These are phyloP conservation scores for Fraxinus angustifolia DNA, from an alignment of 305 asterid species.

Conservation along the genomic window DNA sequence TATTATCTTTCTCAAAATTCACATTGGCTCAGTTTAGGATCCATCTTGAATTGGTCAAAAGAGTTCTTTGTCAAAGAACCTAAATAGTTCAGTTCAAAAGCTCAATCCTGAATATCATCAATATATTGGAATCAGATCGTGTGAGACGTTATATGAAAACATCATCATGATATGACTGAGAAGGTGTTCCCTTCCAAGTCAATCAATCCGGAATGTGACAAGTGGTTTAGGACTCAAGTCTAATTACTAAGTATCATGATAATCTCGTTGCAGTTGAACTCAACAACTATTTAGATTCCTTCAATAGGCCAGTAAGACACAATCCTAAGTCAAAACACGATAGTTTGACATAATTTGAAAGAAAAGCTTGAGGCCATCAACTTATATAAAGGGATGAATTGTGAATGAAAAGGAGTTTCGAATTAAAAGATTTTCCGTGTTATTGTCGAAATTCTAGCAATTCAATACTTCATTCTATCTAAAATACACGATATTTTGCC, in stretches of 20 bases:
- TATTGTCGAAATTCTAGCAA: too few species aligned
- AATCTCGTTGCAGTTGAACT: not conserved
- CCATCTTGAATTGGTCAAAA: too few species aligned
- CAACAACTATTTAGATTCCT: not conserved
- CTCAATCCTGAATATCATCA: not conserved
- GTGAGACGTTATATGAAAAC: not conserved
- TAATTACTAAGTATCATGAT: not conserved
- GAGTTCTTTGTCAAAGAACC: too few species aligned
- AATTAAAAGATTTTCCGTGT: too few species aligned
- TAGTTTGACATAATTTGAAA: not conserved
- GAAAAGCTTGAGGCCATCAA: not conserved
- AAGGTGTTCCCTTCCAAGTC: too few species aligned
- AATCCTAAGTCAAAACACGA: not conserved
- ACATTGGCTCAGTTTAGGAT: too few species aligned
- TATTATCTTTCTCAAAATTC: too few species aligned
- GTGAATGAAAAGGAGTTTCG: too few species aligned
- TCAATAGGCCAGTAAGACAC: not conserved
- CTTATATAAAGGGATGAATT: too few species aligned
- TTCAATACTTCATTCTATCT: too few species aligned
- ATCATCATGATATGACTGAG: not conserved
- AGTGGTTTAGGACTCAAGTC: not conserved
- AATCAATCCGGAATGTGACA: not conserved
- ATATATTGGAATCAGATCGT: not conserved
- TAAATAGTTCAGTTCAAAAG: too few species aligned
- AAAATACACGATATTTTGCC: not conserved